Base-by-base conservation (phyloP, 352 stramenopile genomes). In the Phytophthora quininea region DNA sequence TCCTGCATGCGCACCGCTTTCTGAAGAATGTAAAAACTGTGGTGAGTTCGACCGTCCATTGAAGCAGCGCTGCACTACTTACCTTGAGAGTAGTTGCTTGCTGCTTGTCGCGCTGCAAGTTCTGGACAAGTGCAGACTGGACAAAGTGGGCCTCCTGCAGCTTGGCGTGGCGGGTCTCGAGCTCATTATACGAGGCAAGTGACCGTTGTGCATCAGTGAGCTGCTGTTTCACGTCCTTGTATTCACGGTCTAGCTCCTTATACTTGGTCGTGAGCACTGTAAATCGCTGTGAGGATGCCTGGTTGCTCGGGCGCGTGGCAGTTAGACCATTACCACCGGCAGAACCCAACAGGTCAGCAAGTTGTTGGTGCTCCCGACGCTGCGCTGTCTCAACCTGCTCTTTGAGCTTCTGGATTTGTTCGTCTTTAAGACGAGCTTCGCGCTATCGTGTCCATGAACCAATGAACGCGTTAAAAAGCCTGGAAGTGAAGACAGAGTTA, bases 1-100 rank as follows among this genome's bases (percentile, higher is more conserved):
- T 96, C 88, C 59, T 96, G 88, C 55, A 92, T 77, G 0, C 73
- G 79, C 11, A 96, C 76, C 4, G 84, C 80, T 71, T 84, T 74
- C 86, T 94, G 60, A 30, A 6, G 38, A 69, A 61, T 24, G 29
- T 9, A 45, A 64, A 24, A 24, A 24, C 19, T 24, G 19, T 24
- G 19, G 19, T 24, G 19, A 24, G 19, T 24, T 24, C 19, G 19
- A 24, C 19, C 19, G 19, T 24, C 19, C 19, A 24, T 24, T 24
- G 35, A 30, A 5, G 7, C 31, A 9, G 15, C 30, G 38, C 27
- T 15, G 29, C 27, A 14, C 40, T 24, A 14, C 67, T 48, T 42
- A 89, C 83, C 51, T 86, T 82, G 29, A 89, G 84, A 49, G 76
- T 62, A 4, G 46, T 30, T 31, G 84, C 60, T 14, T 90, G 82